Evolutionary conservation across 169 alveolate species (phyloP).

Genomic region (Theileria sp.): DNA sequence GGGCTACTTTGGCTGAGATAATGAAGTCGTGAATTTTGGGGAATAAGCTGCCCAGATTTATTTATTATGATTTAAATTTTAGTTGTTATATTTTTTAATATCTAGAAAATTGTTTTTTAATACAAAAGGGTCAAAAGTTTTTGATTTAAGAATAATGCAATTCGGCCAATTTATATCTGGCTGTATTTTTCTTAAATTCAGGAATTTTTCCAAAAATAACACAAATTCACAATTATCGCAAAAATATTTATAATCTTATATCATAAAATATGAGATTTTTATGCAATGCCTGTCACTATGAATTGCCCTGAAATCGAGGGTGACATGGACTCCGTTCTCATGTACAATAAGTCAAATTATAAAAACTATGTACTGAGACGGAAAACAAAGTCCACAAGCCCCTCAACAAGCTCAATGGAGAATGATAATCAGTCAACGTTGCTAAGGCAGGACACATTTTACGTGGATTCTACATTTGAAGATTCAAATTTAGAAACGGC

Average conservation of each 20-base stretch:
- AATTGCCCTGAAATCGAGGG: background rate
- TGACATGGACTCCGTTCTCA: background rate
- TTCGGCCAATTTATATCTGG: background rate
- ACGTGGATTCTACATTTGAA: constrained; percentile 28
- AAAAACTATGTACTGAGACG: background rate
- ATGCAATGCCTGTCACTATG: constrained; percentile 1
- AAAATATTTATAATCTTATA: background rate
- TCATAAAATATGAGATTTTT: background rate
- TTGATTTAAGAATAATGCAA: background rate
- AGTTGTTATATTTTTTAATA: background rate
- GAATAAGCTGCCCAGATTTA: background rate
- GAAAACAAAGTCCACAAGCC: background rate
- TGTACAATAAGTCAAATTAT: background rate
- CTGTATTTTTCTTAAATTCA: background rate
- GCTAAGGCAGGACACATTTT: constrained; percentile 27
- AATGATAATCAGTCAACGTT: constrained; percentile 29
- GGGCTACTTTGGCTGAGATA: background rate
- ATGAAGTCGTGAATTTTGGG: background rate
- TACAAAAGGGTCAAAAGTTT: background rate
- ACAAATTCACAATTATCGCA: constrained; percentile 3
- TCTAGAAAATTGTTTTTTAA: background rate
- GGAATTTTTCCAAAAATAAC: background rate
- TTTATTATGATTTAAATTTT: background rate
- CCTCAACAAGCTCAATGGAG: constrained; percentile 15
- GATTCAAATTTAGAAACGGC: background rate